Percentiles rank a stretch among this genome's conserved stretches.
Conservation (phyloP, 345 rosid species). For the Geranium rotundifolium region DNA sequence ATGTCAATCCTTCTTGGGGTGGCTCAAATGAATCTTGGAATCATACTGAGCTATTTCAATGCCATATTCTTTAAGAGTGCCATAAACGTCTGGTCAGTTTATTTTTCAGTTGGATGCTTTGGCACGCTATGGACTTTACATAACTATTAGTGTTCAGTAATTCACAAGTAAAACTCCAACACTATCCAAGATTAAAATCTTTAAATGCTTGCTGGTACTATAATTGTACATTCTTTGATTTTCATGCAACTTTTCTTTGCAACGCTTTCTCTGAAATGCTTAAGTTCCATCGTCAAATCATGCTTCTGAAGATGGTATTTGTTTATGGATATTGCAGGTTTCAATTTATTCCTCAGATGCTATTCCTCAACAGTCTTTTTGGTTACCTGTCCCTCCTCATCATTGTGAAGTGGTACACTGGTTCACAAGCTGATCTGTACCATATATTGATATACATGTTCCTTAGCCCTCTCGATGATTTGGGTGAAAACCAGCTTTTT, state of each 20-base stretch:
- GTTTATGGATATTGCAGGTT: constrained; percentile 42
- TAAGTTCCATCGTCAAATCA: too few relatives aligned
- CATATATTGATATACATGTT: constrained; percentile 96
- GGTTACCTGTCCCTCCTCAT: constrained; percentile 82
- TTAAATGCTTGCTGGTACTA: too few relatives aligned
- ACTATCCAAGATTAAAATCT: too few relatives aligned
- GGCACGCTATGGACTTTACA: too few relatives aligned
- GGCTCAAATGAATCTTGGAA: constrained; percentile 96
- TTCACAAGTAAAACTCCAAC: too few relatives aligned
- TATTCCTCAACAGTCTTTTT: constrained; percentile 81
- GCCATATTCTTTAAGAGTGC: constrained; percentile 55
- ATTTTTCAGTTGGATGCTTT: too few relatives aligned
- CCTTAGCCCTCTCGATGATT: constrained; percentile 80
- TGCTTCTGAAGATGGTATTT: too few relatives aligned
- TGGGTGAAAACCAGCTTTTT: constrained; percentile 87
- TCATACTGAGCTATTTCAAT: constrained; percentile 79
- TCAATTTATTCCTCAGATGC: constrained; percentile 87
- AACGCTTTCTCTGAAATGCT: too few relatives aligned
- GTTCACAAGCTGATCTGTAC: constrained; percentile 90
- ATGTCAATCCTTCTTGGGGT: constrained; percentile 97
- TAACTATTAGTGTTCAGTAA: too few relatives aligned
- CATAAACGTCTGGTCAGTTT: neutral
- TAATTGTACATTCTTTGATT: too few relatives aligned
- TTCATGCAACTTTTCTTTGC: too few relatives aligned
- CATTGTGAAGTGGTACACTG: constrained; percentile 82